Base-by-base conservation (phyloP, 2,329 filamentous ascomycete species). In the Clonostachys sp. region DNA sequence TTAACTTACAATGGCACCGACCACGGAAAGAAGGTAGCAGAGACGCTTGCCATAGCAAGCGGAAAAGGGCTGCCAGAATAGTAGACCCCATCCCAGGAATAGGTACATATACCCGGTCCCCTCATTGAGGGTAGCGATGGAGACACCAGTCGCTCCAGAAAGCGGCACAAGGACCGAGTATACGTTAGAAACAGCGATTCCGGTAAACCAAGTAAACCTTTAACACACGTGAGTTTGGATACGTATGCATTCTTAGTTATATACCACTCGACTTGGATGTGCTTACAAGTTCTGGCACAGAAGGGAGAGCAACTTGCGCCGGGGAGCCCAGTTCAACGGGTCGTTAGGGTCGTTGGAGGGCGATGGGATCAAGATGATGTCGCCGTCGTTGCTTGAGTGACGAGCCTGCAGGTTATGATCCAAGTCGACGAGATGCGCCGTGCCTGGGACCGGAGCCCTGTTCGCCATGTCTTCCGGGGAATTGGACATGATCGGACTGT, bases 301-400 rank as follows among this genome's bases (percentile, higher is more conserved):
- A 17, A 64, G 43, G 5, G 57, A 53, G 12, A 57, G 51, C 0
- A 55, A 24, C 57, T 76, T 75, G 54, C 74, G 70, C 45, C 61
- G 53, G 44, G 62, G 53, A 38, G 68, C 66, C 75, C 75, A 79
- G 54, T 76, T 75, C 49, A 79, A 62, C 17, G 75, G 75, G 54
- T 79, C 75, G 51, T 78, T 73, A 34, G 73, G 73, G 12, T 72
- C 75, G 45, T 67, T 61, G 14, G 73, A 75, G n/a, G 78, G 78
- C 46, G 75, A 70, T 4, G 78, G 78, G 4, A 73, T 70, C 20
- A 81, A 68, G 18, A 77, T 67, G 41, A 81, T 68, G 49, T 80
- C 45, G 30, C 34, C 33, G 9, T 47, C 16, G 5, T 17, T n/a
- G 17, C 45, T 49, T 5, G 62, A 60, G 50, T 70, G 69, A 8